phyloP scores from a whole-genome alignment of 805 yeast species.

The Priceomyces carsonii region DNA sequence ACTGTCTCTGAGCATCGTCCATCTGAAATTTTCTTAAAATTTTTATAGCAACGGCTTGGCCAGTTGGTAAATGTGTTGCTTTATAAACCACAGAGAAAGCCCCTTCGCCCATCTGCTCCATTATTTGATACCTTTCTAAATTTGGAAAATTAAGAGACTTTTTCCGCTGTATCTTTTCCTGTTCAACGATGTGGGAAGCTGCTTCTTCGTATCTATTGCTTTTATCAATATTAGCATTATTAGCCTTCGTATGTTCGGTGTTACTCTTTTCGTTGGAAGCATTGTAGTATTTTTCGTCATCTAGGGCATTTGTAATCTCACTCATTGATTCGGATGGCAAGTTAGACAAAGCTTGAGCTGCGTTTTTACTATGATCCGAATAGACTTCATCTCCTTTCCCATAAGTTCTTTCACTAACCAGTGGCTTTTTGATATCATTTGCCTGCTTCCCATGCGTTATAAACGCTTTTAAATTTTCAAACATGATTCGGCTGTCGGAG shows the following conservation, averaged over 20 bases:
- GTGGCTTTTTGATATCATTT: conserved; percentile 27
- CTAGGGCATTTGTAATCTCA: too few relatives aligned
- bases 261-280: not conserved
- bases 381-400: not conserved
- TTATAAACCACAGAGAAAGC: conserved; percentile 77
- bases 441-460: conserved; percentile 68
- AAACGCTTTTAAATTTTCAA: conserved; percentile 56
- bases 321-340: too few relatives aligned
- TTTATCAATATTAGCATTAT: conserved; percentile 4
- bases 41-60: conserved; percentile 52
- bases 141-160: conserved; percentile 31
- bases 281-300: not conserved
- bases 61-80: conserved; percentile 45
- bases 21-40: conserved; percentile 69
- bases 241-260: not conserved
- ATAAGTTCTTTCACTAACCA: not conserved
- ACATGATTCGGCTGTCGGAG: conserved; percentile 22
- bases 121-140: conserved; percentile 43
- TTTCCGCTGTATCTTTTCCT: conserved; percentile 26
- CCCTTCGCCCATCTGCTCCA: conserved; percentile 72
- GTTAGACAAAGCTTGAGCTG: not conserved
- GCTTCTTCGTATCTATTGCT: conserved; percentile 19
- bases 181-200: conserved; percentile 38
- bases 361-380: not conserved
- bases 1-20: conserved; percentile 60